Conservation (phyloP, 805 yeast genomes). For the Citeromyces nyonsensis region DNA sequence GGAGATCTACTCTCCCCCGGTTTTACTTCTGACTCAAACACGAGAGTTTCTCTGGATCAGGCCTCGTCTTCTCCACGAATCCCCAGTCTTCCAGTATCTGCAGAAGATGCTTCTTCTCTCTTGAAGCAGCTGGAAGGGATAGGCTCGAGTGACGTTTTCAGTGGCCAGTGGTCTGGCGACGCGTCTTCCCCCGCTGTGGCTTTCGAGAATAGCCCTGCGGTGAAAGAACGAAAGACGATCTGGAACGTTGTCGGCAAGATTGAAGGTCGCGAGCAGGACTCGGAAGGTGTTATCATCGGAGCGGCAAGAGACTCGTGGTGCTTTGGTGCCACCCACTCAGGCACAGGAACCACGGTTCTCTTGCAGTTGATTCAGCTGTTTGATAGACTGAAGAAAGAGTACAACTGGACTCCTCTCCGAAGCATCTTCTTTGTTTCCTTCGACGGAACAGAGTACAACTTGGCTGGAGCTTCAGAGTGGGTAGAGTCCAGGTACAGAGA, state of each 20-base stretch:
- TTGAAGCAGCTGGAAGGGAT: slow-evolving; percentile 18
- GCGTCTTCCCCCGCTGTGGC: slow-evolving; percentile 5
- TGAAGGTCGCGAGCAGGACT: slow-evolving; percentile 67
- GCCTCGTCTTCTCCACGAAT: slow-evolving; percentile 48
- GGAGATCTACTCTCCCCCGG: slow-evolving; percentile 82
- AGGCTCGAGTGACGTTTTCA: slow-evolving; percentile 14
- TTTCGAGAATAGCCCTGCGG: slow-evolving; percentile 23
- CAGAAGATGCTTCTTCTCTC: slow-evolving; percentile 44
- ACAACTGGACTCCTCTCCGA: slow-evolving; percentile 74
- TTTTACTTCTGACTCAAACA: slow-evolving; percentile 7
- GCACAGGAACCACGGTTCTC: slow-evolving; percentile 61
- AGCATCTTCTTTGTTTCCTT: slow-evolving; percentile 72
- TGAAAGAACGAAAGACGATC: slow-evolving; percentile 41
- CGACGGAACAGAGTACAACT: slow-evolving; percentile 69
- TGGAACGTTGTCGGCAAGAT: slow-evolving; percentile 74
- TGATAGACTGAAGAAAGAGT: slow-evolving; percentile 42
- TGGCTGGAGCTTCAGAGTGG: slow-evolving; percentile 78
- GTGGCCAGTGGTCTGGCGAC: too few relatives aligned
- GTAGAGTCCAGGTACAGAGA: slow-evolving; percentile 38
- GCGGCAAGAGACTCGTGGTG: slow-evolving; percentile 71
- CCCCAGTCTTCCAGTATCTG: slow-evolving; percentile 67
- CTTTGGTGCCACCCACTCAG: slow-evolving; percentile 57
- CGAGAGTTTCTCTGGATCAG: slow-evolving; percentile 15
- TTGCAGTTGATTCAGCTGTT: slow-evolving; percentile 59
- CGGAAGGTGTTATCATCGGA: slow-evolving; percentile 61